phyloP scores from a whole-genome alignment of 1,139 yeast genomes.

The Yamadazyma membranifaciens region DNA sequence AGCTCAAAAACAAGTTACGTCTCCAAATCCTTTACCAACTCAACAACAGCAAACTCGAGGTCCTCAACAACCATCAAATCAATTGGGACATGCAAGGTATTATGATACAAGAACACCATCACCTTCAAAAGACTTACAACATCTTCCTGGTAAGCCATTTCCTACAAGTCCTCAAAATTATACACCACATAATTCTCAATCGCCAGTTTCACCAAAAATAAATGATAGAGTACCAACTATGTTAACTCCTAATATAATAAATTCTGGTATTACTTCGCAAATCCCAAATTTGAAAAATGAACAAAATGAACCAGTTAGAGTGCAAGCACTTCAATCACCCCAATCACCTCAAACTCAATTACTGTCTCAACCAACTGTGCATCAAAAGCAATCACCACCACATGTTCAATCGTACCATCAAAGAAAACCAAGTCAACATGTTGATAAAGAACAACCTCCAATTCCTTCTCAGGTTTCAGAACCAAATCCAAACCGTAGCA shows the following conservation, averaged over 20 bases:
- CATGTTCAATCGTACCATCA: slow-evolving; percentile 1
- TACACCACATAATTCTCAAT: slow-evolving; percentile 7
- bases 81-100: slow-evolving; percentile 4
- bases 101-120: slow-evolving; percentile 12
- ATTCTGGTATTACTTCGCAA: not conserved
- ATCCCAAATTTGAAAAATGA: slow-evolving; percentile 1
- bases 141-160: slow-evolving; percentile 8
- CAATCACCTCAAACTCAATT: not conserved
- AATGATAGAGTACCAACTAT: slow-evolving; percentile 9
- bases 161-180: slow-evolving; percentile 10
- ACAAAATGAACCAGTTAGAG: not conserved
- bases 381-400: not conserved
- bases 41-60: slow-evolving; percentile 8
- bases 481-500: not conserved
- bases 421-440: not conserved
- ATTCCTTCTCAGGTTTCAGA: slow-evolving; percentile 1
- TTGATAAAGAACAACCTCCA: slow-evolving; percentile 3
- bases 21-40: not conserved
- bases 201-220: slow-evolving; percentile 2
- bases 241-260: slow-evolving; percentile 7
- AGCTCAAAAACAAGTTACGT: slow-evolving; percentile 6
- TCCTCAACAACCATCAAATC: slow-evolving; percentile 8
- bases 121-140: slow-evolving; percentile 6
- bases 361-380: not conserved
- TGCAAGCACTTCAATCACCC: not conserved